These are phyloP conservation scores for Monosiga brevicollis DNA, from an alignment of 78 protist genomes.

Conservation along the genomic window DNA sequence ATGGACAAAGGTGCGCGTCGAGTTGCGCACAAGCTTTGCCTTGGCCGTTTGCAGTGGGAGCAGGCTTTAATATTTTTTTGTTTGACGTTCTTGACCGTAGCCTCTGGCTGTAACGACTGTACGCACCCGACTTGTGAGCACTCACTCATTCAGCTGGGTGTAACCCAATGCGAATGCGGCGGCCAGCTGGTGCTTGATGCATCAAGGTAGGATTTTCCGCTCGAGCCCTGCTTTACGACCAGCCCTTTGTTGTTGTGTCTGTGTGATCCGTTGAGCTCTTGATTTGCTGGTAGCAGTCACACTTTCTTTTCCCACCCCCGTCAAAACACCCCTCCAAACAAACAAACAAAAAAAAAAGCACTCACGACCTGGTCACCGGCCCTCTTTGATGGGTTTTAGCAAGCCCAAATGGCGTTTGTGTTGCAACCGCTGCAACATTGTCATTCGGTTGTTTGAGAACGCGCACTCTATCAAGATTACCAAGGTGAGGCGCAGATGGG, in stretches of 20 bases:
- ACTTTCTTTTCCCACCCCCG: neutral
- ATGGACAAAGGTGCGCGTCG: neutral
- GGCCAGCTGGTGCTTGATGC: neutral
- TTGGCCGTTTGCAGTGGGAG: neutral
- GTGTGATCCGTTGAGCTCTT: too few relatives aligned
- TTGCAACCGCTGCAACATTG: neutral
- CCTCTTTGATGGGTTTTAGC: neutral
- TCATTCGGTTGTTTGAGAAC: neutral
- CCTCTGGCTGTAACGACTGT: neutral
- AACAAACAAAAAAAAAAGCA: neutral
- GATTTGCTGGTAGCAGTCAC: neutral
- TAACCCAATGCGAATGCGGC: neutral
- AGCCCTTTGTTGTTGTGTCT: neutral
- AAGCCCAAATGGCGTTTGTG: neutral
- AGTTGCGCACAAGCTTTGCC: neutral
- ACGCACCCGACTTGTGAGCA: neutral
- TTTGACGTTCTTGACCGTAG: too few relatives aligned
- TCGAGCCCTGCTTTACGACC: too few relatives aligned
- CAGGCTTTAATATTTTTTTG: neutral
- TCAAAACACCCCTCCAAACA: neutral
- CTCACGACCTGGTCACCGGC: neutral
- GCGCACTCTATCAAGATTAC: conserved; percentile 30
- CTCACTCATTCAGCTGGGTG: neutral
- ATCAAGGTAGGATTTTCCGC: neutral
- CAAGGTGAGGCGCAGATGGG: conserved; percentile 58